Conservation (phyloP, 768 basidiomycete species). For the Amanita muscaria region DNA sequence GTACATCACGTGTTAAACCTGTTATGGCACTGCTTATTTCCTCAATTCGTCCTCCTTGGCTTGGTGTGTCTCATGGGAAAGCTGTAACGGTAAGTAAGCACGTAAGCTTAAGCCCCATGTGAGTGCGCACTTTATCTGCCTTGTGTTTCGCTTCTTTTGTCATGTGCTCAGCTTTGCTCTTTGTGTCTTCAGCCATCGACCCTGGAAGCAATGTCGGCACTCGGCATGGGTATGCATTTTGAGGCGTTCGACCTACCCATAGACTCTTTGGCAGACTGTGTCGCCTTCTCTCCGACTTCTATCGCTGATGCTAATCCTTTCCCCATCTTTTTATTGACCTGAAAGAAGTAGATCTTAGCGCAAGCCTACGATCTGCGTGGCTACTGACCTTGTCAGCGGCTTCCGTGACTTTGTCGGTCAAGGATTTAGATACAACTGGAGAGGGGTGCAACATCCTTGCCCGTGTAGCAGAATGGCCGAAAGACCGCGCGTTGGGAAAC, state of each 20-base stretch:
- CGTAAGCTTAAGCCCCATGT: background rate
- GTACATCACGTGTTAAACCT: background rate
- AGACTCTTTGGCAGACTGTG: constrained; percentile 31
- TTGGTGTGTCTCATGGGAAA: constrained; percentile 1
- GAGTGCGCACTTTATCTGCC: background rate
- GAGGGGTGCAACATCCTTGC: constrained; percentile 27
- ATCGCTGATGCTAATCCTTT: constrained; percentile 38
- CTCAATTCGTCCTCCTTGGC: background rate
- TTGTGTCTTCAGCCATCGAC: constrained; percentile 23
- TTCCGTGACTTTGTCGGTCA: constrained; percentile 37
- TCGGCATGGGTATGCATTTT: background rate
- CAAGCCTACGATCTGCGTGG: background rate
- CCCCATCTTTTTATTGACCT: constrained; percentile 39
- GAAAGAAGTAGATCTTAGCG: background rate
- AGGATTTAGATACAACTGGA: constrained; percentile 26
- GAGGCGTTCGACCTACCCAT: constrained; percentile 22
- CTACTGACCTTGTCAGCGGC: constrained; percentile 31
- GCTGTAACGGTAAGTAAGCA: background rate
- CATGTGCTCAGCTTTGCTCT: constrained; percentile 24
- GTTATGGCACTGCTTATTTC: background rate
- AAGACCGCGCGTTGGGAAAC: constrained; percentile 36
- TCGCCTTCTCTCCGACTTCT: constrained; percentile 36
- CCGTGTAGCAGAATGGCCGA: constrained; percentile 20
- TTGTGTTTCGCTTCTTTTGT: constrained; percentile 24
- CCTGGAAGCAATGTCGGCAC: constrained; percentile 18